Evolutionary conservation across 257 asterid genomes (phyloP).

Genomic region (Anisodus acutangulus): DNA sequence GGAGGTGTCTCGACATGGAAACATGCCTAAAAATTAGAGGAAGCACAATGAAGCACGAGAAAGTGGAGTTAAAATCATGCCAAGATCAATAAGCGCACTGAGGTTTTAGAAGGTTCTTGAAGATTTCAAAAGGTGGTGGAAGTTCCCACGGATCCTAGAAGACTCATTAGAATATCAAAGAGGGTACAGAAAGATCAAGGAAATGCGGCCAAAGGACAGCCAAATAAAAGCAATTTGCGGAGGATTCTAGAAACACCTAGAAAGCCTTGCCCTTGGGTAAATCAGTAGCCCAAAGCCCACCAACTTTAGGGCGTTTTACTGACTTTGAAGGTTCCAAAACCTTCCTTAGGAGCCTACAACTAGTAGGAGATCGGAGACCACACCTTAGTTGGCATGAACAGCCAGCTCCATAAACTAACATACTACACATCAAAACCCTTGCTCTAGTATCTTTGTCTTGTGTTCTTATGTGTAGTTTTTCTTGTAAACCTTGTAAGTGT

Average conservation of each 20-base stretch:
- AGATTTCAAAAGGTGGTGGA: not conserved
- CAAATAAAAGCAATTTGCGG: not conserved
- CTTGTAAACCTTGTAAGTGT: not conserved
- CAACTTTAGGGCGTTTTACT: not conserved
- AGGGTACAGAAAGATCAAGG: not conserved
- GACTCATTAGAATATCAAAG: not conserved
- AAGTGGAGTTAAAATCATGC: not conserved
- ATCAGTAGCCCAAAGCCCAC: not conserved
- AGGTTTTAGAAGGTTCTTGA: not conserved
- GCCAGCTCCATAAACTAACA: too few relatives aligned
- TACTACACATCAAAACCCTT: constrained; percentile 5
- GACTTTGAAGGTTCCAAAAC: not conserved
- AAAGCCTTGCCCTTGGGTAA: not conserved
- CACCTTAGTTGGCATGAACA: not conserved
- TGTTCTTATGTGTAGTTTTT: not conserved
- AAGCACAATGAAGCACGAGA: not conserved
- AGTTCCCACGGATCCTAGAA: constrained; percentile 14
- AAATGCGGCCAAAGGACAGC: not conserved
- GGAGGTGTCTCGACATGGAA: not conserved
- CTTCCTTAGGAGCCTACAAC: not conserved
- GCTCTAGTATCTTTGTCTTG: not conserved
- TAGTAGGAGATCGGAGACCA: not conserved
- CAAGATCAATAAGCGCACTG: not conserved
- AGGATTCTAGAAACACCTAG: not conserved
- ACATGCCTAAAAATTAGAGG: constrained; percentile 1